Percentiles rank a stretch among this genome's conserved stretches.
Conservation (phyloP, 176 grass and related monocot genomes). For the Triticum dicoccoides region DNA sequence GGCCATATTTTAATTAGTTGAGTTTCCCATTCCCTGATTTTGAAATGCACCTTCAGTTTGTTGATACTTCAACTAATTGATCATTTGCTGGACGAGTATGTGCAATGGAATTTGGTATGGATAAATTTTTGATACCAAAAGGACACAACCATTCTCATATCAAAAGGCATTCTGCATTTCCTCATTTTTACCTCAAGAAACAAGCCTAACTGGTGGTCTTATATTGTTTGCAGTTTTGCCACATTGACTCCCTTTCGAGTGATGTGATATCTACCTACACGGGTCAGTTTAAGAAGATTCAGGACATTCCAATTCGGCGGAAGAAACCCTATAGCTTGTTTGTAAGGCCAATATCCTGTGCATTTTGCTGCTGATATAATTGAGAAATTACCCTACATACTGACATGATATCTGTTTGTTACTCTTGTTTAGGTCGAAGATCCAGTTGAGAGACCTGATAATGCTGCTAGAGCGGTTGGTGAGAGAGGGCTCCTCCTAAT, state of each 20-base stretch:
- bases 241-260: slow-evolving; percentile 31
- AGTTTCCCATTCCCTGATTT: background rate
- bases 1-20: slow-evolving; percentile 10
- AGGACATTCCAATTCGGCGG: slow-evolving; percentile 34
- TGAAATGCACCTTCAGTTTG: background rate
- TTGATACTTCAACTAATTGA: background rate
- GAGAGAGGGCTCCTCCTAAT: slow-evolving; percentile 40
- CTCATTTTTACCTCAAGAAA: slow-evolving; percentile 11
- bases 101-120: background rate
- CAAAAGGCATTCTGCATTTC: background rate
- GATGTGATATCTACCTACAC: slow-evolving; percentile 72
- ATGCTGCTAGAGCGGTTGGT: slow-evolving; percentile 64
- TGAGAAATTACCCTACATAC: slow-evolving; percentile 13
- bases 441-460: slow-evolving; percentile 71
- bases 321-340: slow-evolving; percentile 51
- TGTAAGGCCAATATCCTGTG: slow-evolving; percentile 43
- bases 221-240: slow-evolving; percentile 49
- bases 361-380: slow-evolving; percentile 12
- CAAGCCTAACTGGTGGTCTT: slow-evolving; percentile 4
- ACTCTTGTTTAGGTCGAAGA: slow-evolving; percentile 67
- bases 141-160: background rate
- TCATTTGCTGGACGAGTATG: background rate
- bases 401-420: slow-evolving; percentile 20
- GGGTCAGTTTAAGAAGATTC: slow-evolving; percentile 43
- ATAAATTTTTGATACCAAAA: background rate